Evolutionary conservation across 352 stramenopile species (phyloP), one percentile per base, ranked within the genome.

Genomic region (Thalassiosira hispida): DNA sequence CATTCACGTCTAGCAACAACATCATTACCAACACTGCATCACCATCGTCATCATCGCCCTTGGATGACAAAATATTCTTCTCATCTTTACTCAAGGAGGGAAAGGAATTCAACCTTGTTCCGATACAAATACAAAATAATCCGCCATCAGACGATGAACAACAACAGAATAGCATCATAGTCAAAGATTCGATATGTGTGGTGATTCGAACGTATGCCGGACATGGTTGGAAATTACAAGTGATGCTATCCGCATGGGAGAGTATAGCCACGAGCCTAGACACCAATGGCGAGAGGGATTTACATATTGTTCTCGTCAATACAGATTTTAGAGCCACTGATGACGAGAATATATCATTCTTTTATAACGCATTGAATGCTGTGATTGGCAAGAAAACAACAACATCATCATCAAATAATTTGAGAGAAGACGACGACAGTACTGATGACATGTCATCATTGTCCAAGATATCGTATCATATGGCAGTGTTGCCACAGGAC

Each of bases 61-160:
- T 46, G 38, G 38, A 46, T 46, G 14, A 46, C 38, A 14, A 46
- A 46, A 46, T 14, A 14, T 46, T 46, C 38, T 46, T 46, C 14
- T 46, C 38, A 14, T 46, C 38, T 14, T 46, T 46, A 46, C 14
- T 46, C 38, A 14, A 46, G 38, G 7, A 14, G 14, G 38, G 38
- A 46, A 14, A 46, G 38, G 14, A 46, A 14, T 46, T 46, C 38
- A 46, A 46, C 7, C 38, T 46, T 46, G 38, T 46, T 46, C 38
- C 38, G n/a, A n/a, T n/a, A n/a, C n/a, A n/a, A 46, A 46, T 46
- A 46, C 7, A 46, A 46, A 46, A 46, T 46, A 46, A 46, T 46
- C 38, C 38, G 14, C 38, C 38, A 46, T 7, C 7, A 46, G 38
- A 46, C 7, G 38, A 46, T 14, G 38, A 46, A 46, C n/a, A n/a